Percentiles rank a stretch among this genome's conserved stretches.
Evolutionary conservation across 2,329 filamentous ascomycete genomes (phyloP).

Genomic region (Ramularia collo-cygni): DNA sequence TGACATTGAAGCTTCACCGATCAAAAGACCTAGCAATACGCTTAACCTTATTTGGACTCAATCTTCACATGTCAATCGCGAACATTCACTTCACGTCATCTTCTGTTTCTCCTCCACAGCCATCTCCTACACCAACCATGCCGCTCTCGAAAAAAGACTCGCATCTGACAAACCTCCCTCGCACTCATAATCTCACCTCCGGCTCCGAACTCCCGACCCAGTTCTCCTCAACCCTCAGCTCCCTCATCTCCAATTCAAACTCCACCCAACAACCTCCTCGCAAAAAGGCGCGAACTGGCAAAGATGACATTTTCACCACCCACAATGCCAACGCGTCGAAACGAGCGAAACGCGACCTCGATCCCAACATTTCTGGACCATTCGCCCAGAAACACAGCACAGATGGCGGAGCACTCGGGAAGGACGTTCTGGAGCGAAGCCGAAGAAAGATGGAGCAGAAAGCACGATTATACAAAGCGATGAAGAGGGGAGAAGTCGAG

Average conservation of each 20-base stretch:
- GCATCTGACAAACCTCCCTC: conserved; percentile 40
- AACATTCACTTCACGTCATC: no score
- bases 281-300: conserved; percentile 49
- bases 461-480: conserved; percentile 74
- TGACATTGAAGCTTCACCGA: no score
- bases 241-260: conserved; percentile 57
- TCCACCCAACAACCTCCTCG: conserved; percentile 39
- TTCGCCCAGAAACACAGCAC: conserved; percentile 58
- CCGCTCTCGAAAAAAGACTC: no score
- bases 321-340: conserved; percentile 58
- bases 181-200: conserved; percentile 54
- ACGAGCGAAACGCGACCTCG: conserved; percentile 55
- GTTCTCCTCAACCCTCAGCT: conserved; percentile 65
- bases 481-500: conserved; percentile 77
- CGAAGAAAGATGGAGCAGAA: conserved; percentile 85
- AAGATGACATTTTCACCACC: conserved; percentile 62
- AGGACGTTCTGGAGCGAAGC: conserved; percentile 55
- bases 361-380: conserved; percentile 46
- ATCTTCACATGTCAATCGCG: no score
- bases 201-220: conserved; percentile 54
- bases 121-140: no score
- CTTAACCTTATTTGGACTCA: no score
- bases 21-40: no score
- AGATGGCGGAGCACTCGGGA: conserved; percentile 57
- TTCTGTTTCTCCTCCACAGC: no score